Base-by-base conservation (phyloP, 257 asterid species). In the Penstemon newberryi region DNA sequence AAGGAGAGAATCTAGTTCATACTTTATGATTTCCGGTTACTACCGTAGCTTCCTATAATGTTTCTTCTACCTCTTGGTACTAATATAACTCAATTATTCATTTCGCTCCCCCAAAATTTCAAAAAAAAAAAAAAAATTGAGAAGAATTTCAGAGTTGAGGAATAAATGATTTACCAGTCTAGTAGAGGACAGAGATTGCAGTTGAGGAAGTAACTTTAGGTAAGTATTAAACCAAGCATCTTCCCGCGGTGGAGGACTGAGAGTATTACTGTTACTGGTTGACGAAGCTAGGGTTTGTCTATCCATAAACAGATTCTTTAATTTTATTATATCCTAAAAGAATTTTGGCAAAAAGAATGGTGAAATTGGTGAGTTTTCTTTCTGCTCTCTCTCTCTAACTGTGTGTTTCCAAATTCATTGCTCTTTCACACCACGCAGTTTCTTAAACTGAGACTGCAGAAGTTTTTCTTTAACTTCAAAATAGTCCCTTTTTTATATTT, bases 271-370 rank as follows among this genome's bases (percentile, higher is more conserved):
- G 54, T 67, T 75, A 39, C 66, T 66, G 40, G 83, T 47, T 40
- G 90, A 76, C 36, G 95, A 80, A 77, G 87, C 90, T 86, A 89
- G 96, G 96, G 95, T 79, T 83, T 79, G 90, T 39, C 89, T 70
- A 53, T 83, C 91, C 92, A 93, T 25, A 25, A 25, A 25, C 33
- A 25, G 33, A 25, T 25, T 25, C 33, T 25, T 25, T 25, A 25
- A 25, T 25, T 25, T 25, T 25, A 25, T 25, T 25, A 25, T 25
- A 25, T 25, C 33, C 33, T 25, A 25, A 25, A 25, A 25, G 33
- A 25, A 25, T 25, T 25, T 25, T 25, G 3, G 33, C 33, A 25
- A 25, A 25, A 25, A 25, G 3, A 25, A 25, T 25, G 36, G 41
- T 56, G 37, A 56, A 61, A 59, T 44, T 18, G 61, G 56, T 6